Evolutionary conservation across 2,329 filamentous ascomycete genomes (phyloP).

Genomic region (Botrytis hyacinthi): DNA sequence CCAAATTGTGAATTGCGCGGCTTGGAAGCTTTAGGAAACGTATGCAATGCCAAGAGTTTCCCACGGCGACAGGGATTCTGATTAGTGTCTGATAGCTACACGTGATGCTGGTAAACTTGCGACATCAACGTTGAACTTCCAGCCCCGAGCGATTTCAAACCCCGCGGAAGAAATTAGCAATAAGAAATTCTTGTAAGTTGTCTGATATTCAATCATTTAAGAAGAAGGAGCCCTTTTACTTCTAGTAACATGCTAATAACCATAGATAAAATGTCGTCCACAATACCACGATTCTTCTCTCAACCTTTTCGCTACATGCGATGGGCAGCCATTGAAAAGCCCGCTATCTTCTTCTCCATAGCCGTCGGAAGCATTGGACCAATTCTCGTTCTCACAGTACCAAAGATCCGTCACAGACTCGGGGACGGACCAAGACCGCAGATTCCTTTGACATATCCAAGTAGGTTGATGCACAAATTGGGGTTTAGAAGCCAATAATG

Average conservation of each 20-base stretch:
- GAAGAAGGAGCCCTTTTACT: not conserved
- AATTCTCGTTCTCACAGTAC: slow-evolving; percentile 65
- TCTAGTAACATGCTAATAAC: slow-evolving; percentile 20
- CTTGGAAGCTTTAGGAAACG: slow-evolving; percentile 40
- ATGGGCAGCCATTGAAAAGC: slow-evolving; percentile 85
- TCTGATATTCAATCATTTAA: not conserved
- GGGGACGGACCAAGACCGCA: slow-evolving; percentile 71
- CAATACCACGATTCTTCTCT: slow-evolving; percentile 76
- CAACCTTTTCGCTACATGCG: slow-evolving; percentile 79
- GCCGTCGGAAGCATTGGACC: slow-evolving; percentile 73
- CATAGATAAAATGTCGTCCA: slow-evolving; percentile 55
- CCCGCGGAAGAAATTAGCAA: slow-evolving; percentile 6
- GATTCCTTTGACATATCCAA: slow-evolving; percentile 88
- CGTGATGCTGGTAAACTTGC: slow-evolving; percentile 26
- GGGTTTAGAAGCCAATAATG: not conserved
- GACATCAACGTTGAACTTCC: slow-evolving; percentile 25
- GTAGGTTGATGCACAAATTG: slow-evolving; percentile 55
- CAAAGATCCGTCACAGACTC: slow-evolving; percentile 68
- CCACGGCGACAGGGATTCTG: slow-evolving; percentile 20
- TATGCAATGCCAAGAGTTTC: slow-evolving; percentile 38
- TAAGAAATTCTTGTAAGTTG: not conserved
- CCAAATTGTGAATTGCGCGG: slow-evolving; percentile 26
- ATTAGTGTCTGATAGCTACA: slow-evolving; percentile 23
- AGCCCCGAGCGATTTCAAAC: slow-evolving; percentile 2
- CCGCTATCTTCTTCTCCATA: slow-evolving; percentile 87